Evolutionary conservation across 2,329 filamentous ascomycete genomes (phyloP).

Genomic region (Cordyceps cateniannulata): DNA sequence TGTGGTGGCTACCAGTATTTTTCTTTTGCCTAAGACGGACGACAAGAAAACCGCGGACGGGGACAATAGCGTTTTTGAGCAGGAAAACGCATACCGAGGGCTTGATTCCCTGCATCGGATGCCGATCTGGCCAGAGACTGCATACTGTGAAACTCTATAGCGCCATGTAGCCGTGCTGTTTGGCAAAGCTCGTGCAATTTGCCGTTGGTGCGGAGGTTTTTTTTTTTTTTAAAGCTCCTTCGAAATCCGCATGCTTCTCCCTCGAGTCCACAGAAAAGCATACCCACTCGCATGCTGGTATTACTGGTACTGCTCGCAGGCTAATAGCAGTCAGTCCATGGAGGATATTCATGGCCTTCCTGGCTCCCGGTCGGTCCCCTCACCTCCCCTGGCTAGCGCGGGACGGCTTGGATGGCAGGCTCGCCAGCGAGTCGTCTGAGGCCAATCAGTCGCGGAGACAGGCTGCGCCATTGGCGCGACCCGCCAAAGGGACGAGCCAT

Average conservation of each 20-base stretch:
- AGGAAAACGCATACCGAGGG: background rate
- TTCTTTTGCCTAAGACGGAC: background rate
- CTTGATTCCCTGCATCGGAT: background rate
- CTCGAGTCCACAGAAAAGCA: no score
- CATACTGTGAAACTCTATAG: background rate
- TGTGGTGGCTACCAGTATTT: background rate
- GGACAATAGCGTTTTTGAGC: background rate
- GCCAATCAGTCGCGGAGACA: conserved; percentile 4
- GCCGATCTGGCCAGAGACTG: conserved; percentile 1
- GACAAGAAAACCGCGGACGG: background rate
- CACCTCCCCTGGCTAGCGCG: conserved; percentile 8
- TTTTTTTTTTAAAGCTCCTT: background rate
- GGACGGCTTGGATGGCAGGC: background rate
- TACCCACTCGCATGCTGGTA: background rate
- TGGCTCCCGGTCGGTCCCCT: conserved; percentile 4
- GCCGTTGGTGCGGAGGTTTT: background rate
- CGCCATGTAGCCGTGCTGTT: background rate
- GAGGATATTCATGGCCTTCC: background rate
- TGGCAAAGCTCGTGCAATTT: background rate
- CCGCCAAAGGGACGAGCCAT: conserved; percentile 7
- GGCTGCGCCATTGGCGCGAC: conserved; percentile 3
- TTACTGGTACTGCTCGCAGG: no score
- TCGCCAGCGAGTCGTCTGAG: background rate
- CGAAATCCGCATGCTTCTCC: background rate
- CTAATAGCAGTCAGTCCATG: no score